Evolutionary conservation across 2,329 filamentous ascomycete species (phyloP).

Genomic region (Dothistroma pini): DNA sequence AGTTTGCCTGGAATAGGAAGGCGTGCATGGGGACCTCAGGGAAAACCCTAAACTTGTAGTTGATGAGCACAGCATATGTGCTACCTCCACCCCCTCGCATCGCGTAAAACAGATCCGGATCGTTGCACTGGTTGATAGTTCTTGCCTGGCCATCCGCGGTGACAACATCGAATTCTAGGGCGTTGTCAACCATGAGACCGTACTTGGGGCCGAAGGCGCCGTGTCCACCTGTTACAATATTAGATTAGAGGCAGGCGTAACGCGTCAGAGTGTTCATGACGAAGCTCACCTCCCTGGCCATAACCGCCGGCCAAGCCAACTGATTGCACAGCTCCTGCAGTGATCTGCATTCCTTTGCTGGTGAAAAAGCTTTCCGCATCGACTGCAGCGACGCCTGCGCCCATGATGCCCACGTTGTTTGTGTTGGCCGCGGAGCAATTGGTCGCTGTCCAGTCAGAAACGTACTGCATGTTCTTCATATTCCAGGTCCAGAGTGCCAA

Average conservation of each 20-base stretch:
- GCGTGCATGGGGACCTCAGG: slow-evolving; percentile 9
- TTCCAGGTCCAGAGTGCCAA: slow-evolving; percentile 27
- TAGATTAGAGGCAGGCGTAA: too few species aligned
- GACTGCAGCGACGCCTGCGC: background rate
- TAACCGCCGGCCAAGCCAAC: slow-evolving; percentile 27
- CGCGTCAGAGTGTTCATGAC: too few species aligned
- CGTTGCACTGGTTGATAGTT: slow-evolving; percentile 27
- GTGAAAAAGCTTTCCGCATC: background rate
- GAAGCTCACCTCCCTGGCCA: slow-evolving; percentile 16
- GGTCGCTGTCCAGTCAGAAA: background rate
- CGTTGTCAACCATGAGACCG: slow-evolving; percentile 27
- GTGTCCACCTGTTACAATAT: slow-evolving; percentile 9
- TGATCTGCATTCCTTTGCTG: slow-evolving; percentile 12
- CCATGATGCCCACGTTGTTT: background rate
- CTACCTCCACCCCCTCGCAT: slow-evolving; percentile 52
- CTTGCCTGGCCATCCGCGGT: slow-evolving; percentile 20
- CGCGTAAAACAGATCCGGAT: slow-evolving; percentile 51
- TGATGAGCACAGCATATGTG: slow-evolving; percentile 19
- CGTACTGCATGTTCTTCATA: slow-evolving; percentile 3
- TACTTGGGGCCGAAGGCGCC: slow-evolving; percentile 19
- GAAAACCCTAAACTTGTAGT: slow-evolving; percentile 12
- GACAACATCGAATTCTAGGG: slow-evolving; percentile 21
- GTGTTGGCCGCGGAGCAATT: background rate
- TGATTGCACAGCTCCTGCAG: slow-evolving; percentile 20
- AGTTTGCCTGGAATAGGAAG: background rate